Conservation (phyloP, 805 yeast genomes). For the Yarrowia alimentaria region DNA sequence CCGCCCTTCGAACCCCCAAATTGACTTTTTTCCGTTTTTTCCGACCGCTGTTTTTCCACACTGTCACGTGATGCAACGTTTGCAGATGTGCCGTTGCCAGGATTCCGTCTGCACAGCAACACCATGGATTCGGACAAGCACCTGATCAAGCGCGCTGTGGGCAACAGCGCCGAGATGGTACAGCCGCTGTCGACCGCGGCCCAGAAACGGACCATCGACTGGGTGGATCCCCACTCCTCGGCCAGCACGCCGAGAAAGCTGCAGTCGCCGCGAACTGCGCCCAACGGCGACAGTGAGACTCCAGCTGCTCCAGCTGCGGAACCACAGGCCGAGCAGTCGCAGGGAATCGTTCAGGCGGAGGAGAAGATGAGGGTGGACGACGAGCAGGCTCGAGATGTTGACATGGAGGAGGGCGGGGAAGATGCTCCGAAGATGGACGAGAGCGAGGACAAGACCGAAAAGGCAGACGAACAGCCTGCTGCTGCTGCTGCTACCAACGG, state of each 20-base stretch:
- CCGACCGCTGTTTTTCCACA: too few relatives aligned
- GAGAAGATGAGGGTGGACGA: not conserved
- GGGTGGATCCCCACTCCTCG: slow-evolving; percentile 24
- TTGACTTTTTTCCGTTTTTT: too few relatives aligned
- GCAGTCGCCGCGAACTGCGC: not conserved
- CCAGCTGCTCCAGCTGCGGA: not conserved
- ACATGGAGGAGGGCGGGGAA: not conserved
- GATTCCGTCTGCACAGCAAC: too few relatives aligned
- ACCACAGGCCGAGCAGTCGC: not conserved
- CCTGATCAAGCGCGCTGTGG: slow-evolving; percentile 24
- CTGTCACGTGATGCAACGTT: too few relatives aligned
- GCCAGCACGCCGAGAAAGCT: slow-evolving; percentile 15
- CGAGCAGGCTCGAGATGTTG: slow-evolving; percentile 1
- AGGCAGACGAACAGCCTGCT: not conserved
- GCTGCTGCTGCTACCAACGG: too few relatives aligned
- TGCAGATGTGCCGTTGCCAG: too few relatives aligned
- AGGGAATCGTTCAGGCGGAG: not conserved
- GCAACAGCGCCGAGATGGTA: slow-evolving; percentile 5
- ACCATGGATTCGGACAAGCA: slow-evolving; percentile 26
- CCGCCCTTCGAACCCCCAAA: too few relatives aligned
- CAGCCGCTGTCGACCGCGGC: slow-evolving; percentile 12
- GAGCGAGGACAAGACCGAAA: not conserved
- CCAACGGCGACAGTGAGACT: not conserved
- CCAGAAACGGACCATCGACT: slow-evolving; percentile 26
- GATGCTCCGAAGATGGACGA: not conserved